These are phyloP conservation scores for Fusarium ramigenum DNA, from an alignment of 2,329 filamentous ascomycete species.

Conservation along the genomic window DNA sequence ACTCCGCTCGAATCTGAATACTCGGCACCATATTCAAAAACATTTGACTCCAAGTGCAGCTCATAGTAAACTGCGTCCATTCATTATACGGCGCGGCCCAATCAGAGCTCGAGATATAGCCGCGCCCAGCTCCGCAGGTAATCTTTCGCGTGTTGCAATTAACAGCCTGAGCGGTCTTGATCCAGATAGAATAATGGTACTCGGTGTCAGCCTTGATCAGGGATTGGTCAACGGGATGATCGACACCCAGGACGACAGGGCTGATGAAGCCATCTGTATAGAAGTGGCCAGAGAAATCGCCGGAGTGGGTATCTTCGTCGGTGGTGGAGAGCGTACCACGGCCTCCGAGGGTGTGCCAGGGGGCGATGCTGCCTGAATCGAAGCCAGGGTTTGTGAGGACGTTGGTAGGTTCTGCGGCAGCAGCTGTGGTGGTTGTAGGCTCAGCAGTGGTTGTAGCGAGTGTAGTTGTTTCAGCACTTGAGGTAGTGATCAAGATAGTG, in stretches of 20 bases:
- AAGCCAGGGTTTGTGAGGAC: background rate
- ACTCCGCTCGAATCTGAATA: background rate
- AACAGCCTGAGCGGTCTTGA: background rate
- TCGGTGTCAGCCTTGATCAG: background rate
- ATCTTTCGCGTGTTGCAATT: background rate
- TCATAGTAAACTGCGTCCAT: background rate
- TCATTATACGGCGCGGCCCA: background rate
- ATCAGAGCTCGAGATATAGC: fast-evolving
- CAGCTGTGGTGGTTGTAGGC: background rate
- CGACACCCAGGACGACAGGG: background rate
- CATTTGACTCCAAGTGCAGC: background rate
- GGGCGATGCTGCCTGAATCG: fast-evolving
- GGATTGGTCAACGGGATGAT: background rate
- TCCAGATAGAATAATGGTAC: background rate
- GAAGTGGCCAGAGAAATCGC: background rate
- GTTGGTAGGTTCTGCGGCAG: background rate
- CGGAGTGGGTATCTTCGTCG: background rate
- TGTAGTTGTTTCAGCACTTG: background rate
- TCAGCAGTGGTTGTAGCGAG: background rate
- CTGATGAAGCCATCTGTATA: background rate
- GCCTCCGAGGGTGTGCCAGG: background rate
- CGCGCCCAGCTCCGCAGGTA: background rate
- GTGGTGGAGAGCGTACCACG: background rate
- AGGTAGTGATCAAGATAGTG: background rate
- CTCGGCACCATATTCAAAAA: background rate